phyloP scores from a whole-genome alignment of 2,329 filamentous ascomycete genomes.

The Fusarium ambrosium region DNA sequence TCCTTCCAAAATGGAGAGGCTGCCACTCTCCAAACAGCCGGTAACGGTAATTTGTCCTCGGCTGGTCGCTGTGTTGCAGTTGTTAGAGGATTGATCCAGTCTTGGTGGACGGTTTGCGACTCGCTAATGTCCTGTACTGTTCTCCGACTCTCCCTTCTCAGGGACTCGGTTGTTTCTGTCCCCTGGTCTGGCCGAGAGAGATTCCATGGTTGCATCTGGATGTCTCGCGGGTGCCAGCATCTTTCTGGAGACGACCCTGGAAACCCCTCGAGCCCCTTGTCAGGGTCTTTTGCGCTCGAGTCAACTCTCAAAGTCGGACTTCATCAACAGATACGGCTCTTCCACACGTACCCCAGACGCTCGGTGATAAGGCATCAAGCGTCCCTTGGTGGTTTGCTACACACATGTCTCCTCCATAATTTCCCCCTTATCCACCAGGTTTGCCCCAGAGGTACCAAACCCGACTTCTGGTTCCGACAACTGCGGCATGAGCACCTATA shows the following conservation, averaged over 20 bases:
- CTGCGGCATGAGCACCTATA: constrained; percentile 13
- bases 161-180: not conserved
- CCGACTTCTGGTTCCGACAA: constrained; percentile 16
- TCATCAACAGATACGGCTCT: constrained; percentile 9
- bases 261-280: constrained; percentile 7
- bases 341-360: constrained; percentile 10
- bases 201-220: constrained; percentile 13
- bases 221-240: not conserved
- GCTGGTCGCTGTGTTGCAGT: not conserved
- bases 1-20: not conserved
- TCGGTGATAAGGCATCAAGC: constrained; percentile 38
- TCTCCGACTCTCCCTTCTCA: not conserved
- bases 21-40: not conserved
- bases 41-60: constrained; percentile 15
- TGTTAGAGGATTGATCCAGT: not conserved
- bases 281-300: not conserved
- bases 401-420: constrained; percentile 34
- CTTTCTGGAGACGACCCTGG: constrained; percentile 2
- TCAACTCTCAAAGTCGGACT: not conserved
- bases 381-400: constrained; percentile 10
- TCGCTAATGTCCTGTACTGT: not conserved
- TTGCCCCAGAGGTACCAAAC: constrained; percentile 16
- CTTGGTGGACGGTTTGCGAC: not conserved
- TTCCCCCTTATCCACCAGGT: constrained; percentile 37
- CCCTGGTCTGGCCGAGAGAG: not conserved